Conservation (phyloP, 371 early-diverging fungal species). For the Mucor racemosus region DNA sequence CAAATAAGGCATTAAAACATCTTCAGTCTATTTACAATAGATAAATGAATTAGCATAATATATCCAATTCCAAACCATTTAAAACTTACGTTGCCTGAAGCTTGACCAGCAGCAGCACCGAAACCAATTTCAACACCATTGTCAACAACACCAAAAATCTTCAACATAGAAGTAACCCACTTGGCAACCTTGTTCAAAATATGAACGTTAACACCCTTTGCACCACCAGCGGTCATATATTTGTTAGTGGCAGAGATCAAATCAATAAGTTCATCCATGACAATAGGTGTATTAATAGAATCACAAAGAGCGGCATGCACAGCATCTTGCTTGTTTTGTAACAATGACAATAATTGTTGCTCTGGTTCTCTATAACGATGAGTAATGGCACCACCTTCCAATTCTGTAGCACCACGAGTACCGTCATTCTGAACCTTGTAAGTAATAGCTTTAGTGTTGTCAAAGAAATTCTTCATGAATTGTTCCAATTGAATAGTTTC, state of each 20-base stretch:
- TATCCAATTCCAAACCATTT: not conserved
- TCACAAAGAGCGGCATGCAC: constrained; percentile 93
- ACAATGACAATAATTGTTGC: constrained; percentile 56
- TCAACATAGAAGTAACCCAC: constrained; percentile 80
- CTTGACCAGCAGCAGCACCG: constrained; percentile 36
- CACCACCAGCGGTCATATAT: constrained; percentile 65
- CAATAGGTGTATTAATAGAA: constrained; percentile 91
- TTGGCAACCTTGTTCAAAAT: constrained; percentile 78
- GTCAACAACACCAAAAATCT: constrained; percentile 75
- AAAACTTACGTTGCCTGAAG: constrained; percentile 40
- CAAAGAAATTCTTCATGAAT: constrained; percentile 86
- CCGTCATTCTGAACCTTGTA: constrained; percentile 62
- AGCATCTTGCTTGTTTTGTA: constrained; percentile 64
- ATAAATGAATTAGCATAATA: not conserved
- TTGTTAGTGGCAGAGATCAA: constrained; percentile 84
- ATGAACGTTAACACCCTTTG: constrained; percentile 58
- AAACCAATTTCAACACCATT: constrained; percentile 66
- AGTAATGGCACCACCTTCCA: constrained; percentile 40
- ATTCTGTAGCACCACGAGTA: constrained; percentile 45
- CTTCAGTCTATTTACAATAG: constrained; percentile 53
- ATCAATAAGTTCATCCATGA: constrained; percentile 81
- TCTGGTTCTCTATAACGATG: constrained; percentile 80
- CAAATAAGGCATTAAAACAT: constrained; percentile 81
- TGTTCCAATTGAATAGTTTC: constrained; percentile 88
- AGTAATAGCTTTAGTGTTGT: constrained; percentile 77